These are phyloP conservation scores for Monosporascus sp. DNA, from an alignment of 2,329 filamentous ascomycete genomes.

Conservation along the genomic window DNA sequence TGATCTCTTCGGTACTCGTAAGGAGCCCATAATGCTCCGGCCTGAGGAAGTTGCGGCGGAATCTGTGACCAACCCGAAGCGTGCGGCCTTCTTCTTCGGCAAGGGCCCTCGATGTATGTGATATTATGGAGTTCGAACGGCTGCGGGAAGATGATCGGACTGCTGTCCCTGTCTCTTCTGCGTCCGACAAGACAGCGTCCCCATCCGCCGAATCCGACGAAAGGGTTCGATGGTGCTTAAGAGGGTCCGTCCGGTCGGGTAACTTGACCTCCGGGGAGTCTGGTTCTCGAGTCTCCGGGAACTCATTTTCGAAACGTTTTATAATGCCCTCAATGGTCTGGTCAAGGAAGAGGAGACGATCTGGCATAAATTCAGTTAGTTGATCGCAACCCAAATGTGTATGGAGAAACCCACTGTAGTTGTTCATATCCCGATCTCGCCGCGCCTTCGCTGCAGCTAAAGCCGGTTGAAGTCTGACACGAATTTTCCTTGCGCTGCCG, in stretches of 20 bases:
- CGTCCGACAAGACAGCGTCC: slow-evolving; percentile 40
- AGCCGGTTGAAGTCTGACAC: slow-evolving; percentile 75
- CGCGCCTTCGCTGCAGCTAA: slow-evolving; percentile 67
- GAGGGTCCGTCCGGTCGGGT: slow-evolving; percentile 17
- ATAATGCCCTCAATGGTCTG: slow-evolving; percentile 87
- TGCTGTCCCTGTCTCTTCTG: slow-evolving; percentile 42
- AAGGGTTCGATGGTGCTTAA: slow-evolving; percentile 15
- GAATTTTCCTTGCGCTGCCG: slow-evolving; percentile 82
- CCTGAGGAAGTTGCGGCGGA: slow-evolving; percentile 48
- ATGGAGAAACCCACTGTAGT: slow-evolving; percentile 61
- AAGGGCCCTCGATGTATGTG: slow-evolving; percentile 44
- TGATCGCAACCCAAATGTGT: not conserved
- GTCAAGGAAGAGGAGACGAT: slow-evolving; percentile 79
- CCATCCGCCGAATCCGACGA: slow-evolving; percentile 29
- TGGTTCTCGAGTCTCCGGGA: slow-evolving; percentile 71
- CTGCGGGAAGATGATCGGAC: slow-evolving; percentile 38
- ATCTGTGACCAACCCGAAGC: slow-evolving; percentile 51
- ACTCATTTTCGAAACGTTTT: slow-evolving; percentile 92
- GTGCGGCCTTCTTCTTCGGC: slow-evolving; percentile 53
- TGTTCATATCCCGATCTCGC: slow-evolving; percentile 61
- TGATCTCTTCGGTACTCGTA: slow-evolving; percentile 43
- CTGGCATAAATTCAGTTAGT: slow-evolving; percentile 36
- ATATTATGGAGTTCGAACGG: slow-evolving; percentile 48
- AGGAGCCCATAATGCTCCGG: slow-evolving; percentile 48
- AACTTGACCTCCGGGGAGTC: slow-evolving; percentile 22